Evolutionary conservation across 441 rosid genomes (phyloP).

Genomic region (Monsonia emarginata): DNA sequence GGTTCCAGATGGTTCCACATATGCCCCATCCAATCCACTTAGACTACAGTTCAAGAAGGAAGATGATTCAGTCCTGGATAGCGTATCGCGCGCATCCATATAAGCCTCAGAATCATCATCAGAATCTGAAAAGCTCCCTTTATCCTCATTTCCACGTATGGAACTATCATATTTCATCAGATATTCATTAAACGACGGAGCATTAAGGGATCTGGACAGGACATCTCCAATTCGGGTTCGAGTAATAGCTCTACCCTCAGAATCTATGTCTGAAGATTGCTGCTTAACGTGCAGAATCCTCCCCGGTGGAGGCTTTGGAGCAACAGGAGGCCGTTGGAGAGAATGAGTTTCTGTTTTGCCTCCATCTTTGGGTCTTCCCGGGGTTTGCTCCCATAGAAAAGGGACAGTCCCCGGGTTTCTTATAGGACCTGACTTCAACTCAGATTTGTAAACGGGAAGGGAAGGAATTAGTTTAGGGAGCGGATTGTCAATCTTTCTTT

Average conservation of each 20-base stretch:
- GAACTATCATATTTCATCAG: constrained; percentile 20
- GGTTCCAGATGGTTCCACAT: constrained; percentile 35
- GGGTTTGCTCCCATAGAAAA: constrained; percentile 73
- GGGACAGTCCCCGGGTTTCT: constrained; percentile 83
- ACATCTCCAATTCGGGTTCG: constrained; percentile 15
- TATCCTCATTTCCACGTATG: constrained; percentile 24
- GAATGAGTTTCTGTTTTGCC: constrained; percentile 21
- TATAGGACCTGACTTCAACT: constrained; percentile 71
- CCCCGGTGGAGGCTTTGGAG: constrained; percentile 88
- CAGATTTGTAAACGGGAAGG: constrained; percentile 57
- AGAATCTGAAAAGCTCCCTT: constrained; percentile 22
- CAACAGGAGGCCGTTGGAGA: constrained; percentile 29
- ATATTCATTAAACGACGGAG: constrained; percentile 12
- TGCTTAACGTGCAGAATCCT: constrained; percentile 31
- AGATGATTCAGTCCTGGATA: constrained; percentile 62
- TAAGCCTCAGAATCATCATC: constrained; percentile 37
- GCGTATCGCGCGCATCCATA: constrained; percentile 52
- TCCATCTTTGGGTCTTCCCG: constrained; percentile 70
- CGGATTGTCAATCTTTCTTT: constrained; percentile 32
- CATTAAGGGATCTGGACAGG: constrained; percentile 18
- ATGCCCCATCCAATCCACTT: constrained; percentile 45
- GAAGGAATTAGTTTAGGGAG: constrained; percentile 28
- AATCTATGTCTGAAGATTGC: constrained; percentile 15
- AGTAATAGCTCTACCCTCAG: constrained; percentile 1
- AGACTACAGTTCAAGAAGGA: constrained; percentile 63